Conservation (phyloP, 345 rosid species). For the Boechera divaricarpa region DNA sequence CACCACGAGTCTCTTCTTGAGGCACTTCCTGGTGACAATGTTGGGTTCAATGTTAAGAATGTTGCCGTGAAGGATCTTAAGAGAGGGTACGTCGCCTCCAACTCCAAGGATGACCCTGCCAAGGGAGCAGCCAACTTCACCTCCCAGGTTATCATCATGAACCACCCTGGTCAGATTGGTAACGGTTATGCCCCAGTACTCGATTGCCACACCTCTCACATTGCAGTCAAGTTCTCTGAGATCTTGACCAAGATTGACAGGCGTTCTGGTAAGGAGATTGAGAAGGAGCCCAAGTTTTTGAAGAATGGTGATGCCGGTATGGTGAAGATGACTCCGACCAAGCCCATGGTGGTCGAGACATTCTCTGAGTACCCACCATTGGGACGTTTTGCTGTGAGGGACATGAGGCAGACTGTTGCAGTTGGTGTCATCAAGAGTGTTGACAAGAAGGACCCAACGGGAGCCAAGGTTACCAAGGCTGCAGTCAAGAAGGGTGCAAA, state of each 20-base stretch:
- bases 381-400: slow-evolving; percentile 86
- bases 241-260: slow-evolving; percentile 72
- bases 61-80: slow-evolving; percentile 88
- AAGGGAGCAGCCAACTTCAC: slow-evolving; percentile 83
- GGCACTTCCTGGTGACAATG: slow-evolving; percentile 84
- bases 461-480: slow-evolving; percentile 86
- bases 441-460: slow-evolving; percentile 80
- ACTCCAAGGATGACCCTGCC: slow-evolving; percentile 90
- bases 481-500: slow-evolving; percentile 83
- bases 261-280: slow-evolving; percentile 78
- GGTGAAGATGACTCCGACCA: slow-evolving; percentile 83
- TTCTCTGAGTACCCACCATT: slow-evolving; percentile 80
- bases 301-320: slow-evolving; percentile 87
- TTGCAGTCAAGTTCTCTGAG: slow-evolving; percentile 80
- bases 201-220: slow-evolving; percentile 86
- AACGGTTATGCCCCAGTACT: slow-evolving; percentile 87
- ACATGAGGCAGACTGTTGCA: slow-evolving; percentile 78
- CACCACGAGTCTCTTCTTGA: slow-evolving; percentile 83
- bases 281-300: slow-evolving; percentile 87
- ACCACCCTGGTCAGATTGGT: slow-evolving; percentile 94
- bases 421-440: slow-evolving; percentile 90
- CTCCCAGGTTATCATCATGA: slow-evolving; percentile 90
- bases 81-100: slow-evolving; percentile 82
- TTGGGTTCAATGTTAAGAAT: slow-evolving; percentile 86
- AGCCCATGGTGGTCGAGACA: slow-evolving; percentile 94